phyloP scores from a whole-genome alignment of 805 yeast genomes.

The Metschnikowia reukaufii region DNA sequence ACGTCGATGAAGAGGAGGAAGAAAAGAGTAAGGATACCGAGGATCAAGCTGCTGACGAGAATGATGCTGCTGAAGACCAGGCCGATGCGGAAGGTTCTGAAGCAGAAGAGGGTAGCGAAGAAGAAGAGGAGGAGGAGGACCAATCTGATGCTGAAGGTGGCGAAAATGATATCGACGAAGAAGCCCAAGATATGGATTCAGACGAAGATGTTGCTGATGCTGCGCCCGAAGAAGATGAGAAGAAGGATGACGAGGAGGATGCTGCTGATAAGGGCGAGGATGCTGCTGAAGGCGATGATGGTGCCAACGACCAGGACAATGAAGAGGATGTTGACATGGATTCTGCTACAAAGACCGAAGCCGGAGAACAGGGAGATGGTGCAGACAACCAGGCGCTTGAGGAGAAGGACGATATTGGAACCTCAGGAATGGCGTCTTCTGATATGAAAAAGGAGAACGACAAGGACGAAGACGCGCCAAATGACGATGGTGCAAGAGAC shows the following conservation, averaged over 20 bases:
- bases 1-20: conserved; percentile 20
- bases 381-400: conserved; percentile 55
- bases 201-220: conserved; percentile 34
- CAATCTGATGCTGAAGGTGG: conserved; percentile 26
- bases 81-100: conserved; percentile 14
- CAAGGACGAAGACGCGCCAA: conserved; percentile 37
- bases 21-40: conserved; percentile 28
- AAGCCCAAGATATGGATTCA: conserved; percentile 28
- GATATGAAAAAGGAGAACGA: conserved; percentile 40
- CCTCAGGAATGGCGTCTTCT: conserved; percentile 52
- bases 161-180: conserved; percentile 22
- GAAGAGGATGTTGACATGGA: conserved; percentile 53
- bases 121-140: conserved; percentile 19
- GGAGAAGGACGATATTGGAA: conserved; percentile 68
- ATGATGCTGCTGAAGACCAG: conserved; percentile 9
- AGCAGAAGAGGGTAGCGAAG: conserved; percentile 24
- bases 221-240: conserved; percentile 41
- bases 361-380: conserved; percentile 63
- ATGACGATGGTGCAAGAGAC: conserved; percentile 56
- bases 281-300: conserved; percentile 55
- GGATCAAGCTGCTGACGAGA: conserved; percentile 20
- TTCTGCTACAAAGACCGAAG: conserved; percentile 57
- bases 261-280: conserved; percentile 28
- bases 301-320: conserved; percentile 43
- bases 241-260: conserved; percentile 36